Conservation (phyloP, 164 flowering plant genomes). For the Vitis rotundifolia region DNA sequence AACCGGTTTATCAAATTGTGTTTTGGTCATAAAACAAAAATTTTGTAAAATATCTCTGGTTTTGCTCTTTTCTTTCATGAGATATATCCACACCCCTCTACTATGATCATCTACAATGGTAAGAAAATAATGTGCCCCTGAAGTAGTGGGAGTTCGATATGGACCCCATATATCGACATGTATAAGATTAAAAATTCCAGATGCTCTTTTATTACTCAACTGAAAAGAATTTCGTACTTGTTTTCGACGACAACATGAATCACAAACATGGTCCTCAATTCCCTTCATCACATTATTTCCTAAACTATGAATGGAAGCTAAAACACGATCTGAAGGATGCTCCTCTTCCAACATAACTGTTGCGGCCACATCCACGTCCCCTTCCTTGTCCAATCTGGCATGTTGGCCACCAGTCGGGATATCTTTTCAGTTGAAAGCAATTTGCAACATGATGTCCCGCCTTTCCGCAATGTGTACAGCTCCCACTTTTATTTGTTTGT, state of each 20-base stretch:
- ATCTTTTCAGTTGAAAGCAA: no score
- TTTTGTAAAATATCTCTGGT: background rate
- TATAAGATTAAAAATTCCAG: background rate
- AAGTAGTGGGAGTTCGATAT: background rate
- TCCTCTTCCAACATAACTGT: no score
- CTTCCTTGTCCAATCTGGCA: no score
- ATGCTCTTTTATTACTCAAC: background rate
- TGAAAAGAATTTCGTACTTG: background rate
- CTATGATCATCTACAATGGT: no score
- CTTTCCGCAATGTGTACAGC: no score
- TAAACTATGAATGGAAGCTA: background rate
- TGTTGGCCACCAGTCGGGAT: no score
- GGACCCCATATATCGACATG: constrained; percentile 3
- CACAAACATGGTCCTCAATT: background rate
- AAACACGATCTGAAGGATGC: background rate
- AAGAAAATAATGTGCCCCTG: background rate
- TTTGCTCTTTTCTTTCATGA: background rate
- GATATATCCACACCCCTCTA: no score
- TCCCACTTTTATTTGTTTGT: no score
- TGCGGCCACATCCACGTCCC: no score
- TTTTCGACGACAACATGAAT: constrained; percentile 1
- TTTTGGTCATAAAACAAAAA: background rate
- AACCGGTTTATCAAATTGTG: background rate
- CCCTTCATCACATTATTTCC: no score
- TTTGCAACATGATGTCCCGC: no score